Evolutionary conservation across 2,329 filamentous ascomycete genomes (phyloP), one percentile per base, ranked within the genome.

Genomic region (Ascosphaera apis): DNA sequence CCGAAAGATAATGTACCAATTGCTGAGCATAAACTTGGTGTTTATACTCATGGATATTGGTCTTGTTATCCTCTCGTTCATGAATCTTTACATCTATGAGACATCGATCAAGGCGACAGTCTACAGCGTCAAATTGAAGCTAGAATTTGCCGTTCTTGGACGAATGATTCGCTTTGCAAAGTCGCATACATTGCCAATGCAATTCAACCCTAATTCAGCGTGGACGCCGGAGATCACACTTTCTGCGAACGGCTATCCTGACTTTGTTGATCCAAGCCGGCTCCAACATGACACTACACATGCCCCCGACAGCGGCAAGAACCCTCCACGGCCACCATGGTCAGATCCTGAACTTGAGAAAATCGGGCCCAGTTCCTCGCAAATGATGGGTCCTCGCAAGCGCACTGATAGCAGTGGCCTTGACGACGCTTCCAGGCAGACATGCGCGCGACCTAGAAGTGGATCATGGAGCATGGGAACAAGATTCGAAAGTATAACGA

Each of bases 121-220:
- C 35, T 62, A 62, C 47, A 61, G 58, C 44, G 52, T 63, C 49
- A 63, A 63, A 43, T 44, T 63, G 34, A 63, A 63, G 40, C 54
- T 63, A n/a, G 60, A 63, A 43, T 62, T 62, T 42, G 60, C 60
- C 15, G 58, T 62, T 17, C 51, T 63, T 4, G 56, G 57, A 16
- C 57, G 60, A 47, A 45, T 61, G 15, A 52, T 62, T 35, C 48
- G 54, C 32, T 47, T 61, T 30, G 57, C 59, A 28, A 51, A 49
- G 38, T 46, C 47, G 15, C 53, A 55, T 31, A 44, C 49, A 38
- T 17, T 28, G n/a, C 23, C 21, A 17, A 27, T 37, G 9, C 21
- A 12, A 4, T 8, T 21, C 23, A 37, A 3, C 12, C n/a, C 15
- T 18, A 27, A 38, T 17, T 33, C 32, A 12, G 12, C 12, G 8